Base-by-base conservation (phyloP, 192 early-diverging fungal genomes). In the Linnemannia zychae region DNA sequence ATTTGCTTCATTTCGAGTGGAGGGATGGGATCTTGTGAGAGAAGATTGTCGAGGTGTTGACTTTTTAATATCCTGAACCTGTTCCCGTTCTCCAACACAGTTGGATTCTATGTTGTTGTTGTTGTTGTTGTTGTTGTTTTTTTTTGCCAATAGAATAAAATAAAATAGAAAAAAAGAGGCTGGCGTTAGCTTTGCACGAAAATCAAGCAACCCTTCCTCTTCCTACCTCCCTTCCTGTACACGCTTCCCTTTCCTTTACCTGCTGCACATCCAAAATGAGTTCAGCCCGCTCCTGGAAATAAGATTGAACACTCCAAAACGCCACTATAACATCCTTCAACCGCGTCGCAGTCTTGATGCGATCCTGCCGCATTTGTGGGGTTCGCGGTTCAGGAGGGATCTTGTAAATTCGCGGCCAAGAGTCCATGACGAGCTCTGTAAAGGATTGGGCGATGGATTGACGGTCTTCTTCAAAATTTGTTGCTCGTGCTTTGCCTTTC, bases 251-350 rank as follows among this genome's bases (percentile, higher is more conserved):
- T 65, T 83, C 33, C 24, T 33, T 65, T 83, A 83, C 81, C 81
- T 83, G 66, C 48, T 77, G 74, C 20, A 74, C 52, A 33, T 83
- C 76, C 1, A 74, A 65, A 28, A 83, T 31, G 2, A 83, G n/a
- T 60, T 78, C 76, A 33, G 76, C 81, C 28, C 48, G 50, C 49
- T 83, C 81, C 60, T 83, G 81, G 49, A 77, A 83, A 60, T 66
- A 71, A 65, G 49, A 72, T 37, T 77, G 81, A 34, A 76, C 49
- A 33, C 50, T 60, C 71, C 75, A 83, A 18, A 83, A 78, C 13
- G 65, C 28, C 12, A 73, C 71, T 33, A 83, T 74, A 17, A 66
- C 69, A 1, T 72, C 53, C 37, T 83, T 77, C 20, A 83, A 28
- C 40, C 70, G 63, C 7, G 63, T 83, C 6, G 71, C 72, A 18